Conservation (phyloP, 768 basidiomycete genomes). For the Cystofilobasidium bisporidii region DNA sequence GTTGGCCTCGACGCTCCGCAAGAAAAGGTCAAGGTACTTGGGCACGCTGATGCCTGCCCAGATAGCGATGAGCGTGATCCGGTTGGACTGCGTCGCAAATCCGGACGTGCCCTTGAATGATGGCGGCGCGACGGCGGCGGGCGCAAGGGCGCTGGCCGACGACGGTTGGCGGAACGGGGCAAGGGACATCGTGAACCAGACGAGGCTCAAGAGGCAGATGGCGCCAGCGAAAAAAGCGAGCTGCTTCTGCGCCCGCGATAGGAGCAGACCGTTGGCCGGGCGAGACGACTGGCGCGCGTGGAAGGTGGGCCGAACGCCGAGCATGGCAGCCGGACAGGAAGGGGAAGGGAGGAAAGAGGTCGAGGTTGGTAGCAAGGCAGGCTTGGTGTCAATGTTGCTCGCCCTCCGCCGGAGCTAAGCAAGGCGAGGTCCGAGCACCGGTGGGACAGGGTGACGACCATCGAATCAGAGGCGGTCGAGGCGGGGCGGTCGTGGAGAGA, state of each 20-base stretch:
- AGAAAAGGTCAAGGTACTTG: constrained; percentile 18
- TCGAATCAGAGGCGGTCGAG: too few species aligned
- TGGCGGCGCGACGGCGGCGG: not conserved
- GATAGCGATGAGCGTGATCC: constrained; percentile 23
- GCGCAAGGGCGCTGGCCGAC: not conserved
- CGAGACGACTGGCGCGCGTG: not conserved
- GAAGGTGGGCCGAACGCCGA: not conserved
- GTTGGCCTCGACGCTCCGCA: constrained; percentile 19
- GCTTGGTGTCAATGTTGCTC: not conserved
- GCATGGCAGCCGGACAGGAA: not conserved
- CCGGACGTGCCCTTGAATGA: not conserved
- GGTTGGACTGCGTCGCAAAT: not conserved
- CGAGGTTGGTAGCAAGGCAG: not conserved
- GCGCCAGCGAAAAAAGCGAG: not conserved
- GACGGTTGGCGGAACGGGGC: not conserved
- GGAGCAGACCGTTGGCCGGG: not conserved
- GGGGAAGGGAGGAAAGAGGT: not conserved
- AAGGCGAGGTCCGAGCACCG: too few species aligned
- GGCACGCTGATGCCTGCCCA: constrained; percentile 15
- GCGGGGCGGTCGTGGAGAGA: too few species aligned
- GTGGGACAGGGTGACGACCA: too few species aligned
- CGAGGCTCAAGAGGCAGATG: not conserved
- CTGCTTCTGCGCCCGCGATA: not conserved
- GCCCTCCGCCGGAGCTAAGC: too few species aligned
- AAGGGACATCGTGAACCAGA: not conserved